A percentile compares a stretch with the other conserved stretches of the same genome.
Evolutionary conservation across 306 rosid species (phyloP).

Genomic region (Begonia loranthoides): DNA sequence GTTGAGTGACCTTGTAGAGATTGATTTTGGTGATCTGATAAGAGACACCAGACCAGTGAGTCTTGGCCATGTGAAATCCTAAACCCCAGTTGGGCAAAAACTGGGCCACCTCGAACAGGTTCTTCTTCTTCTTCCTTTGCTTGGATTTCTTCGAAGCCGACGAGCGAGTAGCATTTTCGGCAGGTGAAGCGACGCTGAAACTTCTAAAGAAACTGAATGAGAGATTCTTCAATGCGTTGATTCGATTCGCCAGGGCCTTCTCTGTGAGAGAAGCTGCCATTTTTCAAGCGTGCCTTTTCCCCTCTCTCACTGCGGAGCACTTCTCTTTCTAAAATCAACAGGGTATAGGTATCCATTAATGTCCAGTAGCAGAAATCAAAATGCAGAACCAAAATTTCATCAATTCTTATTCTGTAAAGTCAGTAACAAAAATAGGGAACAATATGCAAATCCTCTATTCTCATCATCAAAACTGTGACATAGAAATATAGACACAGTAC

Average conservation of each 20-base stretch:
- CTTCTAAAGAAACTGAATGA: constrained; percentile 38
- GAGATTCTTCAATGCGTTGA: constrained; percentile 22
- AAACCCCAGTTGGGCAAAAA: constrained; percentile 88
- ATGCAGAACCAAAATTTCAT: too few relatives aligned
- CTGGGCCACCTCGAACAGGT: constrained; percentile 84
- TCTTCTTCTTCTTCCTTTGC: constrained; percentile 88
- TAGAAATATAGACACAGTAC: too few relatives aligned
- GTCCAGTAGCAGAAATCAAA: too few relatives aligned
- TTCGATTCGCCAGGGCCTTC: constrained; percentile 25
- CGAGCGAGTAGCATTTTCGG: constrained; percentile 23
- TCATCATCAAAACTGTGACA: too few relatives aligned
- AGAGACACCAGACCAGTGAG: constrained; percentile 75
- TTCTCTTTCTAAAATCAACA: neutral
- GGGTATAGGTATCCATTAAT: too few relatives aligned
- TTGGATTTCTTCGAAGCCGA: constrained; percentile 31
- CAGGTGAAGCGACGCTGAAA: constrained; percentile 25
- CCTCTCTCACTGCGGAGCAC: constrained; percentile 3
- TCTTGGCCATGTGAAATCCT: constrained; percentile 82
- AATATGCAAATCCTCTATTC: too few relatives aligned
- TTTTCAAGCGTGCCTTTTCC: constrained; percentile 5
- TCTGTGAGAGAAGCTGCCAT: constrained; percentile 41
- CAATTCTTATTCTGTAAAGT: too few relatives aligned
- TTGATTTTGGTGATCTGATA: constrained; percentile 81
- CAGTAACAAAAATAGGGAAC: too few relatives aligned
- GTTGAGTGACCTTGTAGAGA: constrained; percentile 69